A percentile compares a stretch with the other conserved stretches of the same genome.
Evolutionary conservation across 441 rosid genomes (phyloP).

Genomic region (Isatis lusitanica): DNA sequence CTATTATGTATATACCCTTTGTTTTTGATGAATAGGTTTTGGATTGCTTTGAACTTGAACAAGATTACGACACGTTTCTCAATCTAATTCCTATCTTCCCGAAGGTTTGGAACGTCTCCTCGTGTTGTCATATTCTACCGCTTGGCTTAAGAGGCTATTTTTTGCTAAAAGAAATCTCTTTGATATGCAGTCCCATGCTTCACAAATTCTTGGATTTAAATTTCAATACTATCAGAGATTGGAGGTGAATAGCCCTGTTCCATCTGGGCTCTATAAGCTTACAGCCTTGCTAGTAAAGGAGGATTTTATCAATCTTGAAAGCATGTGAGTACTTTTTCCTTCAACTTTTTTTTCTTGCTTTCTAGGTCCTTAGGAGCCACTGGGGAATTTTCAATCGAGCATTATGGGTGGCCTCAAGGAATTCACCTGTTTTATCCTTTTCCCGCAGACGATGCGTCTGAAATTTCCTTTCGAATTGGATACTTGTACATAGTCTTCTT

Average conservation of each 20-base stretch:
- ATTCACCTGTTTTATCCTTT: constrained; percentile 8
- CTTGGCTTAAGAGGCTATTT: constrained; percentile 8
- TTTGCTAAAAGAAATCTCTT: constrained; percentile 23
- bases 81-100: constrained; percentile 96
- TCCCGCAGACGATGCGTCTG: background rate
- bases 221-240: constrained; percentile 93
- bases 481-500: constrained; percentile 3
- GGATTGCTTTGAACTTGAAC: constrained; percentile 97
- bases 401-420: constrained; percentile 8
- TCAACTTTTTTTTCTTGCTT: background rate
- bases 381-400: constrained; percentile 5
- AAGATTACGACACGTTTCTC: constrained; percentile 68
- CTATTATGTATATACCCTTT: constrained; percentile 26
- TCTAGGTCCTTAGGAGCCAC: constrained; percentile 1
- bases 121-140: constrained; percentile 9
- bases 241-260: constrained; percentile 87
- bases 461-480: constrained; percentile 13
- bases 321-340: constrained; percentile 67
- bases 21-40: constrained; percentile 60
- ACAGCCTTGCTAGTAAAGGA: constrained; percentile 95
- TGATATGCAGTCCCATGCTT: constrained; percentile 93
- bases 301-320: constrained; percentile 91
- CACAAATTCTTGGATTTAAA: constrained; percentile 99
- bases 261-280: constrained; percentile 89
- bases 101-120: constrained; percentile 56